Base-by-base conservation (phyloP, 169 alveolate species). In the Neospora caninum region DNA sequence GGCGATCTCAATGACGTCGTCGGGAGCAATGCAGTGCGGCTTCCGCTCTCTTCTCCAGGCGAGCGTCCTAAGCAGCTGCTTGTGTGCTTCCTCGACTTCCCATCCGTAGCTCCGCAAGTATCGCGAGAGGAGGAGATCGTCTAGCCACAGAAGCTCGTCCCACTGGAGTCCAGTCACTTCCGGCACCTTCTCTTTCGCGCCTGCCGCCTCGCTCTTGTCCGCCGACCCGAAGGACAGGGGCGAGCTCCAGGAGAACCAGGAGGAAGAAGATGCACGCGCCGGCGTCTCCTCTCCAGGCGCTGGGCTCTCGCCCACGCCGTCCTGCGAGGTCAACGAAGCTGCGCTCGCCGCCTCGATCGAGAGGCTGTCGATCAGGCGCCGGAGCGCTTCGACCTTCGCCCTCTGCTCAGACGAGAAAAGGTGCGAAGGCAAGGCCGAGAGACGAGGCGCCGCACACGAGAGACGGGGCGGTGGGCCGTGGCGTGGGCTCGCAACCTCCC, bases 121-220 rank as follows among this genome's bases (percentile, higher is more conserved):
- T 20, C 94, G 80, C 84, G 91, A 78, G 27, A 91, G 94, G 0
- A 91, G 53, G 49, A 91, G 18, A 67, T 91, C 83, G 10, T 87
- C 88, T 10, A 91, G 84, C 94, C 94, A 91, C 67, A 91, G 20
- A 13, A 91, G 88, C 91, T 91, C 94, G 25, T 91, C 94, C 94
- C 94, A 91, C 29, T 80, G 45, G 16, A 91, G 80, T 34, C 38
- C 38, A 16, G 42, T 31, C 69, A 80, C 91, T 39, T 80, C 83
- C 82, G 39, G 38, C 80, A 45, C 39, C 67, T 53, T 36, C 27
- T 31, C 80, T 53, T 91, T 73, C 88, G 29, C 42, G 67, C 18
- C 58, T 80, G 67, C 49, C 88, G 67, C 88, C 88, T 89, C 25
- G 31, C 18, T 9, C 36, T 73, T 73, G 25, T 18, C 84, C 16